phyloP scores from a whole-genome alignment of 768 basidiomycete species.

The Phaffia tasmanica region DNA sequence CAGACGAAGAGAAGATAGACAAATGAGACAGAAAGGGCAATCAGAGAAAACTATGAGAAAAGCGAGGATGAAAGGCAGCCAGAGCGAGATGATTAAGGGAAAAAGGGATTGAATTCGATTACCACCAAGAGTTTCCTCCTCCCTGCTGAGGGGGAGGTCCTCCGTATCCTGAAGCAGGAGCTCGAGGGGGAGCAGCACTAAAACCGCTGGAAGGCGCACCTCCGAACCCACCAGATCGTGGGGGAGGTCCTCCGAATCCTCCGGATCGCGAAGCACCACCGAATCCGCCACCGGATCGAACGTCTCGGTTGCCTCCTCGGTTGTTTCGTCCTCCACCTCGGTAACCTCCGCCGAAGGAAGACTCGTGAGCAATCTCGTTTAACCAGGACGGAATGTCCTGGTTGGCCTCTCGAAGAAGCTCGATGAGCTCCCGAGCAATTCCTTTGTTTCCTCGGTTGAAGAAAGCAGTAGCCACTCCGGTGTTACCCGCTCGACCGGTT shows the following conservation, averaged over 20 bases:
- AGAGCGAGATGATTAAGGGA: too few species aligned
- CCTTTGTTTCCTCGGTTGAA: constrained; percentile 72
- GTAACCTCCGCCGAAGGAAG: constrained; percentile 49
- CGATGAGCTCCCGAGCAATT: constrained; percentile 81
- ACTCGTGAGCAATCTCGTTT: constrained; percentile 70
- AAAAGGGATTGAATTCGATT: too few species aligned
- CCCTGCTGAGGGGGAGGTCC: constrained; percentile 16
- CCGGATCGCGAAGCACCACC: constrained; percentile 6
- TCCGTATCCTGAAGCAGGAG: constrained; percentile 10
- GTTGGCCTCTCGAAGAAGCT: constrained; percentile 88
- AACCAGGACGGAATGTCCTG: constrained; percentile 89
- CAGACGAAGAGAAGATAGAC: too few species aligned
- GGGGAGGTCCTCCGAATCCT: constrained; percentile 7
- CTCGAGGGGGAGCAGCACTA: neutral
- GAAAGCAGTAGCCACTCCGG: constrained; percentile 89
- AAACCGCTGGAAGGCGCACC: constrained; percentile 3
- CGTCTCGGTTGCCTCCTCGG: constrained; percentile 40
- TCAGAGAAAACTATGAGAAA: too few species aligned
- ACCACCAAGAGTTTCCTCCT: constrained; percentile 18
- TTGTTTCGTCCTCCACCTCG: constrained; percentile 38
- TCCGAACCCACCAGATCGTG: constrained; percentile 1
- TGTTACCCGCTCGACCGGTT: constrained; percentile 90
- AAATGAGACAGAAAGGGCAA: too few species aligned
- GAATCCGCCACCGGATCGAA: constrained; percentile 11
- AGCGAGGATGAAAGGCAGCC: too few species aligned